These are phyloP conservation scores for Sarcocystis neurona DNA, from an alignment of 169 alveolate species.

Conservation along the genomic window DNA sequence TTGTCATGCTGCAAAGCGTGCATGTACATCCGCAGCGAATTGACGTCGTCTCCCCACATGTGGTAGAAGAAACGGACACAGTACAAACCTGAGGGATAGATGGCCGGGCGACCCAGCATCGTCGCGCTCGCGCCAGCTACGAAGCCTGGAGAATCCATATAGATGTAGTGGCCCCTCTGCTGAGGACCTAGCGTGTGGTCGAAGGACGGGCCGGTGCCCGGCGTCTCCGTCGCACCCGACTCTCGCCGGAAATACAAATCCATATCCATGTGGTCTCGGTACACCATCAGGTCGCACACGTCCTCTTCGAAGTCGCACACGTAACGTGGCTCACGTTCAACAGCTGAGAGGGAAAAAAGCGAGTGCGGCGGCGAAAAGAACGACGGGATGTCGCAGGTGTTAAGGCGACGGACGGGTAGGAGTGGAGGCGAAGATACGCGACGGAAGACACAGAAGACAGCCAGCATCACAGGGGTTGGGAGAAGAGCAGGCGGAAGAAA, in stretches of 20 bases:
- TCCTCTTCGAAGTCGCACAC: constrained; percentile 66
- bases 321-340: too few species aligned
- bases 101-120: constrained; percentile 64
- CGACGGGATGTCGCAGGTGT: too few species aligned
- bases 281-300: constrained; percentile 56
- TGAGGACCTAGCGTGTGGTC: constrained; percentile 69
- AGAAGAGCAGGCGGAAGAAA: too few species aligned
- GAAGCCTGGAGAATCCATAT: constrained; percentile 73
- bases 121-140: constrained; percentile 74
- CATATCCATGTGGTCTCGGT: constrained; percentile 30
- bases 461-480: too few species aligned
- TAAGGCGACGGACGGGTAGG: too few species aligned
- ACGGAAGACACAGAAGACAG: too few species aligned
- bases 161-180: constrained; percentile 64
- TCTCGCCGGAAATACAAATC: constrained; percentile 38
- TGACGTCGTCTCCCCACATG: constrained; percentile 75
- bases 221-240: constrained; percentile 44
- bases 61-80: constrained; percentile 68
- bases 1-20: constrained; percentile 44
- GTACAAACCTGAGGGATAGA: constrained; percentile 68
- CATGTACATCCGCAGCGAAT: constrained; percentile 71
- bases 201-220: constrained; percentile 70
- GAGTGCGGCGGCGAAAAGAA: too few species aligned
- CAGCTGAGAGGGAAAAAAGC: too few species aligned
- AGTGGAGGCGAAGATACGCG: too few species aligned